These are phyloP conservation scores for Colletotrichum spinosum DNA, from an alignment of 2,329 filamentous ascomycete genomes.

Conservation along the genomic window DNA sequence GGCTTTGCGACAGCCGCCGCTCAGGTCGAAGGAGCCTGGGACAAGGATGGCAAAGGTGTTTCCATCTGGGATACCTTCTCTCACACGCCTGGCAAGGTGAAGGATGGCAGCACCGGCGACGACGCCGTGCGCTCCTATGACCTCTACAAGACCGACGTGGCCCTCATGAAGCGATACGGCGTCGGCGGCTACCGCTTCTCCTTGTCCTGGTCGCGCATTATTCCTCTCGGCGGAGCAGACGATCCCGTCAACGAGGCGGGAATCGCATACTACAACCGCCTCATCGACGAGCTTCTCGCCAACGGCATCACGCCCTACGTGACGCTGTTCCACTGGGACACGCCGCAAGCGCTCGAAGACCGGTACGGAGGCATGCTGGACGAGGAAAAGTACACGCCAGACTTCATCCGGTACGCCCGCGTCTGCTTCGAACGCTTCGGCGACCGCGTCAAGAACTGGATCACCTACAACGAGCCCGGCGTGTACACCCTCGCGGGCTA, in stretches of 20 bases:
- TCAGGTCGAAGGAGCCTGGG: constrained; percentile 56
- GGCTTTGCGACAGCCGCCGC: constrained; percentile 55
- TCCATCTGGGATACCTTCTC: constrained; percentile 56
- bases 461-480: constrained; percentile 52
- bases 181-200: constrained; percentile 73
- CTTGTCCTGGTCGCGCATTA: constrained; percentile 73
- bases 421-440: constrained; percentile 69
- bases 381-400: constrained; percentile 70
- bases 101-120: constrained; percentile 53
- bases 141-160: constrained; percentile 64
- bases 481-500: constrained; percentile 49
- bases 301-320: constrained; percentile 70
- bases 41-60: constrained; percentile 53
- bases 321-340: constrained; percentile 75
- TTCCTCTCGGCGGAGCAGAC: constrained; percentile 71
- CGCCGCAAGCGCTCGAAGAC: constrained; percentile 68
- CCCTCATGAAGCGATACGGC: constrained; percentile 68
- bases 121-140: constrained; percentile 54
- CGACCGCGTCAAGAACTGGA: constrained; percentile 70
- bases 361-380: constrained; percentile 71
- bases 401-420: constrained; percentile 69
- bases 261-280: constrained; percentile 68
- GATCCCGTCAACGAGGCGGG: constrained; percentile 72
- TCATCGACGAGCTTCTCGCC: constrained; percentile 69
- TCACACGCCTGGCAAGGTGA: constrained; percentile 52